Percentiles rank a stretch among this genome's conserved stretches.
phyloP scores from a whole-genome alignment of 2,329 filamentous ascomycete genomes.

The Ascochyta pisi region DNA sequence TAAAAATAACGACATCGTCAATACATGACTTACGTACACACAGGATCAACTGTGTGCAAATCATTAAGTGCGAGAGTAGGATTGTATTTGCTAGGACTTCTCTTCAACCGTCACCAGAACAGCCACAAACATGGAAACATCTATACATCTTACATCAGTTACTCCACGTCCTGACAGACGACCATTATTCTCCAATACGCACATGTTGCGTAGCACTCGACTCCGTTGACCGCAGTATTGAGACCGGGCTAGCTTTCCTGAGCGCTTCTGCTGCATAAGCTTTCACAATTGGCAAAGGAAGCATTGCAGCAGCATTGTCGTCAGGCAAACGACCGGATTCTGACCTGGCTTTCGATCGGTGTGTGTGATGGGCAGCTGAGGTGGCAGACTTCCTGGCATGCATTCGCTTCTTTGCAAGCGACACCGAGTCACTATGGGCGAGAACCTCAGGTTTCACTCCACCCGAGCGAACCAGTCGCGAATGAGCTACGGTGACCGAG shows the following conservation, averaged over 20 bases:
- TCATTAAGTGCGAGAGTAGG: not conserved
- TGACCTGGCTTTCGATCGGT: not conserved
- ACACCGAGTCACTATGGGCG: slow-evolving; percentile 30
- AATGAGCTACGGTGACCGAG: slow-evolving; percentile 39
- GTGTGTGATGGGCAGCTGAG: not conserved
- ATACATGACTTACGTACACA: no score
- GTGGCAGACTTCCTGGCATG: slow-evolving; percentile 28
- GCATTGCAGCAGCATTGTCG: not conserved
- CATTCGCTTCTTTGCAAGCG: slow-evolving; percentile 39
- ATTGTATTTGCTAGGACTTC: not conserved
- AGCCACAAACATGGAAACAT: not conserved
- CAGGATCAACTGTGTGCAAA: not conserved
- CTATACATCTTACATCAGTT: not conserved
- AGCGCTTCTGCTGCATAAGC: slow-evolving; percentile 20
- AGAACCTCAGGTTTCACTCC: slow-evolving; percentile 29
- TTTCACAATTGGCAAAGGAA: slow-evolving; percentile 9
- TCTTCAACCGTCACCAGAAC: not conserved
- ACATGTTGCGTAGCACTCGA: slow-evolving; percentile 20
- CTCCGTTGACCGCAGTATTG: slow-evolving; percentile 14
- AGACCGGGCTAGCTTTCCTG: slow-evolving; percentile 13
- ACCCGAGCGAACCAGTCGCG: slow-evolving; percentile 30
- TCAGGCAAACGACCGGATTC: not conserved
- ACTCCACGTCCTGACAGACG: not conserved
- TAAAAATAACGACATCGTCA: no score
- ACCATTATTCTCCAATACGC: slow-evolving; percentile 24